Evolutionary conservation across 2,329 filamentous ascomycete species (phyloP).

Genomic region (Ascomycota sp.): DNA sequence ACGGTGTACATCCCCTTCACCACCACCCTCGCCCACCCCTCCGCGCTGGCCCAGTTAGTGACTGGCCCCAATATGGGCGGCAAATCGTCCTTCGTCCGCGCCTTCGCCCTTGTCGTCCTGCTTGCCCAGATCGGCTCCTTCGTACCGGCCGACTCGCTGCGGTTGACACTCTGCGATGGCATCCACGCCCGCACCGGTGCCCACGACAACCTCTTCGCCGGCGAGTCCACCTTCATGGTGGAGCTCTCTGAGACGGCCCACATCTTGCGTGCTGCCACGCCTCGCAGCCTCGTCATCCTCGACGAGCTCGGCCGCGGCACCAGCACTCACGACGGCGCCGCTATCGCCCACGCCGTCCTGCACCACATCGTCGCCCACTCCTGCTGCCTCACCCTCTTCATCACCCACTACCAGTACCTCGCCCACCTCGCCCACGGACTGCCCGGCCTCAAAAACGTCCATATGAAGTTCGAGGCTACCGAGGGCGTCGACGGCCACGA

Average conservation of each 20-base stretch:
- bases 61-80: constrained; percentile 98
- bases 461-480: constrained; percentile 62
- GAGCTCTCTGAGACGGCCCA: constrained; percentile 83
- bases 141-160: constrained; percentile 58
- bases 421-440: constrained; percentile 50
- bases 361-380: constrained; percentile 61
- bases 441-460: constrained; percentile 59
- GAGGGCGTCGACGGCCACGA: constrained; percentile 31
- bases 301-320: constrained; percentile 91
- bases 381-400: constrained; percentile 71
- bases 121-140: constrained; percentile 92
- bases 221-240: constrained; percentile 95
- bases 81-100: constrained; percentile 92
- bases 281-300: constrained; percentile 69
- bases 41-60: constrained; percentile 59
- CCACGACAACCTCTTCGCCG: constrained; percentile 85
- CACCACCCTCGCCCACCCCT: constrained; percentile 45
- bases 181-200: constrained; percentile 94
- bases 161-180: constrained; percentile 68
- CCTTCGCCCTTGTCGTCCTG: constrained; percentile 75
- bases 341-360: constrained; percentile 82
- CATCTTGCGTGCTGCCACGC: constrained; percentile 75
- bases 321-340: constrained; percentile 85
- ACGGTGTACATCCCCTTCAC: constrained; percentile 83
- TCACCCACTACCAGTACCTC: constrained; percentile 91